Percentiles rank a stretch among this genome's conserved stretches.
phyloP scores from a whole-genome alignment of 306 rosid species.

The Bauhinia variegata region DNA sequence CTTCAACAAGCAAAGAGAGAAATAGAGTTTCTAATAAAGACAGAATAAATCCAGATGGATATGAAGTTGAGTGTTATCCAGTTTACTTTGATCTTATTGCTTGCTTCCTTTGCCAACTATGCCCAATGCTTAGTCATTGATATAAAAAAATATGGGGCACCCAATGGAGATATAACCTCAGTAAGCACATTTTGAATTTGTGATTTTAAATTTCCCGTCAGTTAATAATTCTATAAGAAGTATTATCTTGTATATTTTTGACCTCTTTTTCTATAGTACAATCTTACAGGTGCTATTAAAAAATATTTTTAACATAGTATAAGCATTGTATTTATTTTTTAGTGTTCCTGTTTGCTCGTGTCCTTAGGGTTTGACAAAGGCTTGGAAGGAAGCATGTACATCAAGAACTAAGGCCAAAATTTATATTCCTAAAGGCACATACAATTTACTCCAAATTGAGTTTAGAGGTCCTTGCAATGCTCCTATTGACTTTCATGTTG shows the following conservation, averaged over 20 bases:
- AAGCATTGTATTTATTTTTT: too few species aligned
- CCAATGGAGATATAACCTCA: conserved; percentile 18
- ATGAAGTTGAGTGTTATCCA: not conserved
- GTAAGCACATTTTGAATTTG: conserved; percentile 4
- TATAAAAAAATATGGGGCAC: conserved; percentile 34
- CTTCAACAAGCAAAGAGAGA: too few species aligned
- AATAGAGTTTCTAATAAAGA: too few species aligned
- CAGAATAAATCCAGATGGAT: conserved; percentile 16
- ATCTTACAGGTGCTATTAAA: too few species aligned
- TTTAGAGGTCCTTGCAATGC: conserved; percentile 49
- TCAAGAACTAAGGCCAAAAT: conserved; percentile 11
- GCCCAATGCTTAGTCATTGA: conserved; percentile 10
- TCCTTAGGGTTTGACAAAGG: conserved; percentile 28
- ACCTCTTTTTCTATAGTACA: too few species aligned
- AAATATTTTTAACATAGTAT: too few species aligned
- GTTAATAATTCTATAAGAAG: too few species aligned
- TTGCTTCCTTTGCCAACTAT: not conserved
- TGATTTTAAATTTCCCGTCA: too few species aligned
- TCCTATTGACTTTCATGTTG: conserved; percentile 34
- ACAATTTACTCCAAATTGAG: not conserved
- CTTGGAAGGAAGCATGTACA: conserved; percentile 49
- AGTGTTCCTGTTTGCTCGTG: not conserved
- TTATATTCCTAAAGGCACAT: conserved; percentile 35
- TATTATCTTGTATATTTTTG: too few species aligned
- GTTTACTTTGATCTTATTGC: not conserved